These are phyloP conservation scores for Pichia sp. DNA, from an alignment of 1,139 yeast genomes.

Conservation along the genomic window DNA sequence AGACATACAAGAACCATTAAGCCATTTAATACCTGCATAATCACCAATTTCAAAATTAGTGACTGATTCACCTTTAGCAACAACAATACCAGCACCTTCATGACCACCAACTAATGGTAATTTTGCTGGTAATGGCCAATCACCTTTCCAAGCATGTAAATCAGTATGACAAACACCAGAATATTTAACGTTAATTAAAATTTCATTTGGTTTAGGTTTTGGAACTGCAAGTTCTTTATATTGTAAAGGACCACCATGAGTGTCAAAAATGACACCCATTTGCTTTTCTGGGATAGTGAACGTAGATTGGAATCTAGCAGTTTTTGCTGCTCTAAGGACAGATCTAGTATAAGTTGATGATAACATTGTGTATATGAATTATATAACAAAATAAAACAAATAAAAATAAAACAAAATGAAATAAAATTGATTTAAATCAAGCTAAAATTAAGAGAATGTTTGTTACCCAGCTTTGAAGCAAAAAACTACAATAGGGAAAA, in stretches of 20 bases:
- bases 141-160: constrained; percentile 74
- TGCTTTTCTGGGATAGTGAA: constrained; percentile 53
- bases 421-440: no score
- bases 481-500: no score
- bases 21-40: constrained; percentile 67
- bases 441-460: no score
- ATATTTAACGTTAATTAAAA: constrained; percentile 59
- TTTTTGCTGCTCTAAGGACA: constrained; percentile 14
- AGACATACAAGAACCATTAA: constrained; percentile 65
- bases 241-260: constrained; percentile 56
- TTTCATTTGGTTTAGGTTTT: constrained; percentile 56
- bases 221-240: constrained; percentile 67
- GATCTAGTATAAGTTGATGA: no score
- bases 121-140: constrained; percentile 64
- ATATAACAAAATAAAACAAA: no score
- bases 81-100: constrained; percentile 84
- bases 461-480: no score
- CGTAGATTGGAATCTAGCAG: constrained; percentile 17
- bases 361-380: no score
- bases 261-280: constrained; percentile 68
- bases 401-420: no score
- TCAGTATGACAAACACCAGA: constrained; percentile 78
- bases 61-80: constrained; percentile 63
- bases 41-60: constrained; percentile 70
- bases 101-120: constrained; percentile 76